Evolutionary conservation across 345 rosid species (phyloP).

Genomic region (Nephelium lappaceum): DNA sequence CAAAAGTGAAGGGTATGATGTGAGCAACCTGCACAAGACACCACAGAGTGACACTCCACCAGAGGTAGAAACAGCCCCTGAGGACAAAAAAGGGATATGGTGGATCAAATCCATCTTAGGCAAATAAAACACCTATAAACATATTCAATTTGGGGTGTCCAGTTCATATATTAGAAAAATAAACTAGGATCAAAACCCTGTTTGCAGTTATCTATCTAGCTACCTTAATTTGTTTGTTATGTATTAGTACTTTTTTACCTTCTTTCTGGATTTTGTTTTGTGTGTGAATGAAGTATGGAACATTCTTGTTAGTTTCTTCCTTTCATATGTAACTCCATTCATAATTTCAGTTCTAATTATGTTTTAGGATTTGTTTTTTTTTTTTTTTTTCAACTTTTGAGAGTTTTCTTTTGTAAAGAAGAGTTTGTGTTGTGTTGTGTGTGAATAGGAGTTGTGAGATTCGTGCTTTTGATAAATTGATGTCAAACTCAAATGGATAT

Average conservation of each 20-base stretch:
- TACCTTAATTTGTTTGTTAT: not conserved
- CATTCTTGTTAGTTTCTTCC: not conserved
- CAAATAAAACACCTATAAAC: slow-evolving; percentile 24
- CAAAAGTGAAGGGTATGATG: slow-evolving; percentile 60
- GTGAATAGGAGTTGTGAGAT: too few species aligned
- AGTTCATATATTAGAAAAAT: not conserved
- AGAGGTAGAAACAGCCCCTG: slow-evolving; percentile 43
- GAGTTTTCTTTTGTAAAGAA: too few species aligned
- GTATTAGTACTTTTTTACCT: not conserved
- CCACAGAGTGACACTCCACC: slow-evolving; percentile 73
- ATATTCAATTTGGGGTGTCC: not conserved
- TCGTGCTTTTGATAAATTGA: too few species aligned
- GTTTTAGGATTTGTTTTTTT: too few species aligned
- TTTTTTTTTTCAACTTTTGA: too few species aligned
- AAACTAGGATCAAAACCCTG: not conserved
- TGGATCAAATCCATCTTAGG: slow-evolving; percentile 86
- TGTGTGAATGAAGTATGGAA: not conserved
- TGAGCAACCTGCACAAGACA: slow-evolving; percentile 77
- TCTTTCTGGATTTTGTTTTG: not conserved
- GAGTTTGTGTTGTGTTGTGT: too few species aligned
- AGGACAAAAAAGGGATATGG: slow-evolving; percentile 81
- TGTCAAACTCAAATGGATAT: too few species aligned
- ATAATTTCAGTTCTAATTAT: too few species aligned
- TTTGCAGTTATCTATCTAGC: not conserved
- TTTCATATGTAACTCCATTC: not conserved